Percentiles rank a stretch among this genome's conserved stretches.
Evolutionary conservation across 495 filamentous ascomycete genomes (phyloP).

Genomic region (Neurospora sublineolata): DNA sequence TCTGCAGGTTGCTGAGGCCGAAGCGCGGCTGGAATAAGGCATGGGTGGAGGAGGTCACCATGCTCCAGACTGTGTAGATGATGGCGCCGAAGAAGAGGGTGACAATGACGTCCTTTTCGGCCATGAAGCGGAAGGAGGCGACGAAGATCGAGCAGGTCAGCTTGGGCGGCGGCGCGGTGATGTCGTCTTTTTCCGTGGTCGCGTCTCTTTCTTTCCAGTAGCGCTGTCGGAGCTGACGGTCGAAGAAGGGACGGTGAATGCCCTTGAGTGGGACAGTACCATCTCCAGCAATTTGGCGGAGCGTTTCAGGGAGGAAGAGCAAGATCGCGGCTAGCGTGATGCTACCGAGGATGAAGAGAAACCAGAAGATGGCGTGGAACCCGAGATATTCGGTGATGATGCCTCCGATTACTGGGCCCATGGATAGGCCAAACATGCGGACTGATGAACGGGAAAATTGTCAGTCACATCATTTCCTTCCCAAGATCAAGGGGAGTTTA

Average conservation of each 20-base stretch:
- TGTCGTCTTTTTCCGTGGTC: background rate
- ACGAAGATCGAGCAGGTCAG: slow-evolving; percentile 33
- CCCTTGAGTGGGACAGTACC: slow-evolving; percentile 34
- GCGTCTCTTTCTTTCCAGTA: slow-evolving; percentile 5
- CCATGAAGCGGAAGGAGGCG: slow-evolving; percentile 45
- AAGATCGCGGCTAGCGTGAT: slow-evolving; percentile 32
- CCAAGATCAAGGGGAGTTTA: background rate
- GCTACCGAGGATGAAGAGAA: slow-evolving; percentile 42
- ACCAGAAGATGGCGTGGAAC: slow-evolving; percentile 61
- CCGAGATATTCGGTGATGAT: slow-evolving; percentile 49
- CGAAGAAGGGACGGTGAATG: slow-evolving; percentile 20
- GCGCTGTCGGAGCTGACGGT: slow-evolving; percentile 32
- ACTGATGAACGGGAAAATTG: slow-evolving; percentile 12
- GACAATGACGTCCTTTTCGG: slow-evolving; percentile 48
- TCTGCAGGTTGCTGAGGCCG: slow-evolving; percentile 40
- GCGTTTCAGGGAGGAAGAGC: slow-evolving; percentile 47
- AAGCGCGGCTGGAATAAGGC: slow-evolving; percentile 33
- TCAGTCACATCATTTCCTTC: background rate
- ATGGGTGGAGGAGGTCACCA: slow-evolving; percentile 19
- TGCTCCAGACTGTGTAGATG: slow-evolving; percentile 20
- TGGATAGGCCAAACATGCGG: slow-evolving; percentile 34
- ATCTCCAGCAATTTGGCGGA: slow-evolving; percentile 53
- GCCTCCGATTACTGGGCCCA: slow-evolving; percentile 53
- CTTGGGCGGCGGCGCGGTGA: slow-evolving; percentile 31
- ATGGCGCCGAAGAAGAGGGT: slow-evolving; percentile 42